phyloP scores from a whole-genome alignment of 2,329 filamentous ascomycete genomes.

The Aureobasidium subglaciale region DNA sequence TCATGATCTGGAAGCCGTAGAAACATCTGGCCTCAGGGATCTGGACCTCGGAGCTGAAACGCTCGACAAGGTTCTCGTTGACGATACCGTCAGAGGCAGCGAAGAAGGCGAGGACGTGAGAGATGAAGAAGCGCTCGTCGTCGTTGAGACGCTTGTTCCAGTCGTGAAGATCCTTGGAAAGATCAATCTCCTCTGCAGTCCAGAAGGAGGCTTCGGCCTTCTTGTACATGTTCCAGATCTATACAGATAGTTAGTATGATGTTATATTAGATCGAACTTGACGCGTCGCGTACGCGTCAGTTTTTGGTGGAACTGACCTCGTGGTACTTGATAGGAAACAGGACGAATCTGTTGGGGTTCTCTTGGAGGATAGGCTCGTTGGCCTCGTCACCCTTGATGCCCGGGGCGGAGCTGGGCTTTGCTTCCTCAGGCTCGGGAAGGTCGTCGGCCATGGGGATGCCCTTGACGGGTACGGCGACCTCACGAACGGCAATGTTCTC shows the following conservation, averaged over 20 bases:
- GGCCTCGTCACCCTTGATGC: constrained; percentile 58
- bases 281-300: constrained; percentile 56
- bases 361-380: constrained; percentile 90
- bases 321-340: constrained; percentile 99
- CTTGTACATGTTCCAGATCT: constrained; percentile 99
- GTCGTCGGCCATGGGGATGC: constrained; percentile 41
- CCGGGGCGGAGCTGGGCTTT: constrained; percentile 48
- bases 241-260: constrained; percentile 35
- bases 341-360: constrained; percentile 91
- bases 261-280: constrained; percentile 34
- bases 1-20: constrained; percentile 99
- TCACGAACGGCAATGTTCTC: constrained; percentile 63
- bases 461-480: constrained; percentile 50
- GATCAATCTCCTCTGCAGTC: constrained; percentile 98
- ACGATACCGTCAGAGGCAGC: constrained; percentile 98
- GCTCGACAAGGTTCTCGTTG: constrained; percentile 98
- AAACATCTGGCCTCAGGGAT: constrained; percentile 98
- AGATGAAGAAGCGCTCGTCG: constrained; percentile 97
- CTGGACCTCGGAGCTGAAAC: constrained; percentile 95
- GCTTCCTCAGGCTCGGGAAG: constrained; percentile 24
- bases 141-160: constrained; percentile 98
- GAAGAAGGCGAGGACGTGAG: constrained; percentile 97
- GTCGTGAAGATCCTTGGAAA: constrained; percentile 97
- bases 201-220: constrained; percentile 99
- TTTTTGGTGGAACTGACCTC: constrained; percentile 64